Evolutionary conservation across 1,284 basidiomycete genomes (phyloP).

Genomic region (Ganoderma sp.): DNA sequence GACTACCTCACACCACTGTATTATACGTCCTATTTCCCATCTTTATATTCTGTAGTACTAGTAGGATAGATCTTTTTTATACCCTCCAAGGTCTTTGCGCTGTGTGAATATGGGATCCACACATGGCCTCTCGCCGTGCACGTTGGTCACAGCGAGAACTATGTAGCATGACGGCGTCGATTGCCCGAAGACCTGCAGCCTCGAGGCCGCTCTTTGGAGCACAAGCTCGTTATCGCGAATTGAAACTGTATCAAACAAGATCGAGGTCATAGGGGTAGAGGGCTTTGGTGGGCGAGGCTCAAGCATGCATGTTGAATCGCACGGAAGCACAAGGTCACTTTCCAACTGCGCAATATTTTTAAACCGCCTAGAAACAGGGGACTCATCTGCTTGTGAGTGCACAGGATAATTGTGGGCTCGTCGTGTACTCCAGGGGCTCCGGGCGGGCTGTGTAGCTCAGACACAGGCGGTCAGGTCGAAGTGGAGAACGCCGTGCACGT

Average conservation of each 20-base stretch:
- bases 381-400: neutral
- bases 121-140: neutral
- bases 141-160: neutral
- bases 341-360: slow-evolving; percentile 1
- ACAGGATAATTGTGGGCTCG: neutral
- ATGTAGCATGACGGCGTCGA: neutral
- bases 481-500: neutral
- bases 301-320: neutral
- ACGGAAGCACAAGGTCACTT: neutral
- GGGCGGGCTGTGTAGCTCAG: neutral
- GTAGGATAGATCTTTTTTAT: slow-evolving; percentile 24
- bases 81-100: slow-evolving; percentile 9
- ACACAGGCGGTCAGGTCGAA: neutral
- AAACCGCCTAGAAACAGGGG: neutral
- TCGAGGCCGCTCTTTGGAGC: neutral
- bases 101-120: neutral
- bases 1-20: slow-evolving; percentile 20
- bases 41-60: slow-evolving; percentile 22
- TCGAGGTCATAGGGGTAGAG: neutral
- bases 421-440: neutral
- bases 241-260: neutral
- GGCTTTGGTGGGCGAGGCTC: neutral
- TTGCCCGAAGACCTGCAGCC: neutral
- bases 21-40: slow-evolving; percentile 11
- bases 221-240: neutral